A percentile compares a stretch with the other conserved stretches of the same genome.
Conservation (phyloP, 164 flowering plant genomes). For the Euptelea pleiosperma region DNA sequence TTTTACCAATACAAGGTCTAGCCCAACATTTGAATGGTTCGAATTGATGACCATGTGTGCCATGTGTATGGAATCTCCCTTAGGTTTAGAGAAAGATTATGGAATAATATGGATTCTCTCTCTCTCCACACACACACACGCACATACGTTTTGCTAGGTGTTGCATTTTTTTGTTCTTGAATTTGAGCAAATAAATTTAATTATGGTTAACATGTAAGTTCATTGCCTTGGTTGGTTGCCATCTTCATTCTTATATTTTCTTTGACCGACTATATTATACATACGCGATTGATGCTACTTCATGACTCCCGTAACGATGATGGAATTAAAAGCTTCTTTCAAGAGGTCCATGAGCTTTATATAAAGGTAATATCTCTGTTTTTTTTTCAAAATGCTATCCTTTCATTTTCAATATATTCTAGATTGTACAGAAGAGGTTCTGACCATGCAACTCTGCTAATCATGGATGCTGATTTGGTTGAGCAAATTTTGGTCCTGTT, state of each 20-base stretch:
- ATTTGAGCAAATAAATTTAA: too few species aligned
- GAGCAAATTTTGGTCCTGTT: neutral
- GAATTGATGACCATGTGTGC: too few species aligned
- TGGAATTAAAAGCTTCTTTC: constrained; percentile 97
- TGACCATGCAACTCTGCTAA: neutral
- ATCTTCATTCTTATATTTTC: constrained; percentile 38
- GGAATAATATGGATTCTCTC: too few species aligned
- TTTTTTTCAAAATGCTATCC: neutral
- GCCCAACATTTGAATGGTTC: too few species aligned
- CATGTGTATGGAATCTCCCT: too few species aligned
- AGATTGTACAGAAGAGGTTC: neutral
- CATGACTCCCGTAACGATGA: constrained; percentile 98
- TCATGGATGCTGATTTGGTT: neutral
- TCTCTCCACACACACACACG: too few species aligned
- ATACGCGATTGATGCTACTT: constrained; percentile 94
- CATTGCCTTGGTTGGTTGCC: too few species aligned
- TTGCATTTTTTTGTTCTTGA: too few species aligned
- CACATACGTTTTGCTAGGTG: too few species aligned
- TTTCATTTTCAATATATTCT: constrained; percentile 2
- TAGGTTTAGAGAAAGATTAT: too few species aligned
- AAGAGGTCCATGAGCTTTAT: constrained; percentile 97
- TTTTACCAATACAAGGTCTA: too few species aligned
- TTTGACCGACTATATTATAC: constrained; percentile 53
- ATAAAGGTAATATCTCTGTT: constrained; percentile 57
- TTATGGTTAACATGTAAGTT: too few species aligned